A percentile compares a stretch with the other conserved stretches of the same genome.
These are phyloP conservation scores for Candida alai DNA, from an alignment of 805 yeast genomes.

Conservation along the genomic window DNA sequence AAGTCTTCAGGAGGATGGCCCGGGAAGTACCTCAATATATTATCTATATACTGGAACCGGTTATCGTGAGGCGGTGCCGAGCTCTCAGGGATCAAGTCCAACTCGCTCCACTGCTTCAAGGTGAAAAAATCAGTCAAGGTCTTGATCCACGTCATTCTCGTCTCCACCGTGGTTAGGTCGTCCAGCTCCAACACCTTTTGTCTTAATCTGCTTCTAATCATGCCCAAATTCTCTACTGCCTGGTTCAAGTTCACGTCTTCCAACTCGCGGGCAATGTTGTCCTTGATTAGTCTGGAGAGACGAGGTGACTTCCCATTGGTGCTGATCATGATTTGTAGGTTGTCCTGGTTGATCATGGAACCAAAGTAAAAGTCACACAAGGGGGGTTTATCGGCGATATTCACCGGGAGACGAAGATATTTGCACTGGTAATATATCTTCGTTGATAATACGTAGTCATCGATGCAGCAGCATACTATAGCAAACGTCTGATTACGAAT, in stretches of 20 bases:
- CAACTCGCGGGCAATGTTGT: slow-evolving; percentile 50
- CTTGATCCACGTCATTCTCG: slow-evolving; percentile 71
- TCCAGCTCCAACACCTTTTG: slow-evolving; percentile 40
- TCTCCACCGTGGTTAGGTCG: slow-evolving; percentile 48
- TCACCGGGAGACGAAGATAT: slow-evolving; percentile 52
- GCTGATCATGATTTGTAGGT: slow-evolving; percentile 74
- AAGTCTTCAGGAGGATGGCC: slow-evolving; percentile 41
- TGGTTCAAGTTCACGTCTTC: slow-evolving; percentile 45
- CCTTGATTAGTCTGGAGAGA: slow-evolving; percentile 50
- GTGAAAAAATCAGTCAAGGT: slow-evolving; percentile 56
- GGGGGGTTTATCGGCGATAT: slow-evolving; percentile 82
- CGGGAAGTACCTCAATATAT: slow-evolving; percentile 48
- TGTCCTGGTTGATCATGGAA: slow-evolving; percentile 67
- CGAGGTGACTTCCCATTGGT: slow-evolving; percentile 83
- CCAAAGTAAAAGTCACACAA: slow-evolving; percentile 86
- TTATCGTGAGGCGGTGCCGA: slow-evolving; percentile 13
- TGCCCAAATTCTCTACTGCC: slow-evolving; percentile 60
- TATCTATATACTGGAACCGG: slow-evolving; percentile 27
- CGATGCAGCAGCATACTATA: slow-evolving; percentile 70
- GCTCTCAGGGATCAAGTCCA: slow-evolving; percentile 27
- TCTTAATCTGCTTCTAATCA: slow-evolving; percentile 49
- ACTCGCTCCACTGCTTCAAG: slow-evolving; percentile 55
- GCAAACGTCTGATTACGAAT: slow-evolving; percentile 46
- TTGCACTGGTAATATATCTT: slow-evolving; percentile 51
- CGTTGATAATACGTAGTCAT: slow-evolving; percentile 59